phyloP scores from a whole-genome alignment of 306 rosid species.

The Glycine latifolia region DNA sequence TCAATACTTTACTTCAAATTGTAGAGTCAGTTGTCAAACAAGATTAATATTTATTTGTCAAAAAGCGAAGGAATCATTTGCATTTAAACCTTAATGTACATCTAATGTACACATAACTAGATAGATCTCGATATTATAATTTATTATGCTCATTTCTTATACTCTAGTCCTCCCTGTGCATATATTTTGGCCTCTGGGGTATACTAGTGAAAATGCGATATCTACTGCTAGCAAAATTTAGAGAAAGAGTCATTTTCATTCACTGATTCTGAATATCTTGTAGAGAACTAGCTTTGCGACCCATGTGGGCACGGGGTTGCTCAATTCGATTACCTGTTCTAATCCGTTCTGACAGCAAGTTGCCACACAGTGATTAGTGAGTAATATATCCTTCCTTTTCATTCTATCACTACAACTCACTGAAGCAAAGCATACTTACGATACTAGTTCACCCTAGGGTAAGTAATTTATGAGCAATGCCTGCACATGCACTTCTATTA shows the following conservation, averaged over 20 bases:
- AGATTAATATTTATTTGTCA: not conserved
- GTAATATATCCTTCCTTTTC: not conserved
- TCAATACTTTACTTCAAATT: not conserved
- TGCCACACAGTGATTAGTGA: conserved; percentile 13
- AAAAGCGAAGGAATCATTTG: not conserved
- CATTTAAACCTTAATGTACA: conserved; percentile 13
- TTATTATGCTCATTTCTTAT: conserved; percentile 5
- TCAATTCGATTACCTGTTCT: not conserved
- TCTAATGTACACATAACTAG: not conserved
- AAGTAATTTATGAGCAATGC: conserved; percentile 22
- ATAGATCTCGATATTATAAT: not conserved
- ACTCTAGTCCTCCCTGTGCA: conserved; percentile 31
- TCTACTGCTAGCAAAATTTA: conserved; percentile 33
- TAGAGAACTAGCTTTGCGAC: conserved; percentile 9
- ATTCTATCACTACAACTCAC: not conserved
- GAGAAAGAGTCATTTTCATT: conserved; percentile 21
- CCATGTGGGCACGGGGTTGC: conserved; percentile 5
- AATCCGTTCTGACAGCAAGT: conserved; percentile 13
- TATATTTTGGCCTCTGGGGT: not conserved
- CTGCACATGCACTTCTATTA: conserved; percentile 41
- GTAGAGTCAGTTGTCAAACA: not conserved
- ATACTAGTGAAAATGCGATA: conserved; percentile 23
- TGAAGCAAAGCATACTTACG: conserved; percentile 1
- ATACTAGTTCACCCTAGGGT: not conserved
- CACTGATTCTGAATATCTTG: conserved; percentile 24